Evolutionary conservation across 352 stramenopile genomes (phyloP).

Genomic region (Phytopythium litorale): DNA sequence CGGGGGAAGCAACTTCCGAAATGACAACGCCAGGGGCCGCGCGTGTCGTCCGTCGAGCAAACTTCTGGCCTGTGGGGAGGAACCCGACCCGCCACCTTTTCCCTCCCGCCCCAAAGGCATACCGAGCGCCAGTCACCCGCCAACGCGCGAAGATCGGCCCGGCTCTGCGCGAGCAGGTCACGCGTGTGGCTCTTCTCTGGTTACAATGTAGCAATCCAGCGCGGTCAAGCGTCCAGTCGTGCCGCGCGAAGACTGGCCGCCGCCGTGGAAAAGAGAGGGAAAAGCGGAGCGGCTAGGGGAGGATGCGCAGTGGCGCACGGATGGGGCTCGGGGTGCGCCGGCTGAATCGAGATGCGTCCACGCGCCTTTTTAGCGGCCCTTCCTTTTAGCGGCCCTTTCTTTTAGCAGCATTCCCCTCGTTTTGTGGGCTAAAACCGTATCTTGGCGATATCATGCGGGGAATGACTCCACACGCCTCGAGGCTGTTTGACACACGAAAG

Average conservation of each 20-base stretch:
- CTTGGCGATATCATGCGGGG: too few species aligned
- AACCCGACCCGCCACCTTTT: conserved; percentile 14
- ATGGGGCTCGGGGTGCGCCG: background rate
- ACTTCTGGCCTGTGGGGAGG: conserved; percentile 5
- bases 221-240: conserved; percentile 32
- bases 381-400: background rate
- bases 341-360: background rate
- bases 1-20: conserved; percentile 51
- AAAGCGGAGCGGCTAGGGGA: background rate
- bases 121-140: background rate
- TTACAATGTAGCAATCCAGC: conserved; percentile 38
- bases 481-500: too few species aligned
- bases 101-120: background rate
- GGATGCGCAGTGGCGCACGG: background rate
- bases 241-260: background rate
- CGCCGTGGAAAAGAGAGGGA: background rate
- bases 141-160: conserved; percentile 2
- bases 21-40: conserved; percentile 38
- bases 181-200: conserved; percentile 8
- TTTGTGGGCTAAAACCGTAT: background rate
- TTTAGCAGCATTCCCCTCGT: background rate
- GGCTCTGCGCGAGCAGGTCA: conserved; percentile 7
- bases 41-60: conserved; percentile 39
- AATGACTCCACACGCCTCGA: too few species aligned
- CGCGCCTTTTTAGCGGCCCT: background rate